Evolutionary conservation across 768 basidiomycete genomes (phyloP), one percentile per base, ranked within the genome.

Genomic region (Mycena epipterygia): DNA sequence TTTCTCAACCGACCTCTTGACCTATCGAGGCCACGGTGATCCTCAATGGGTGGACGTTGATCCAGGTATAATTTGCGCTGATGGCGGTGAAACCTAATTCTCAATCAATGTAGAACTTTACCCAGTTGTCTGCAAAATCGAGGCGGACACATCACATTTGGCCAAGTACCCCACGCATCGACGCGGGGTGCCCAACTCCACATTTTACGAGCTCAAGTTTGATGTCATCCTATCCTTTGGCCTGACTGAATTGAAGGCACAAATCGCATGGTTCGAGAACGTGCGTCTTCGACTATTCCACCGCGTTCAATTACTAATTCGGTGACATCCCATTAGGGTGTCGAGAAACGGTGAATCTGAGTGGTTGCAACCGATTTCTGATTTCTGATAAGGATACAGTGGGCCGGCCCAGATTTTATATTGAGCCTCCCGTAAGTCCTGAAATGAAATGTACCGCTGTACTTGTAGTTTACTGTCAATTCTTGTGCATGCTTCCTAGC

Each of bases 151-250:
- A 3, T 59, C 62, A 1, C n/a, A 32, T 6, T 33, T 64, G 46
- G 17, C n/a, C 3, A 70, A 70, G 17, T 35, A 48, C 37, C 48
- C 48, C 2, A 29, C 3, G 27, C 21, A 17, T 13, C 48, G 44
- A 39, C 46, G 12, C 9, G n/a, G 21, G 14, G 57, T 25, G 13
- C 9, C 58, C 23, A 41, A 37, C 17, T 44, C 37, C 14, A 58
- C 27, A 11, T 84, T 78, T 58, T 86, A 77, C 64, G 64, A 76
- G 37, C 71, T 85, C 37, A 73, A 80, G 4, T 85, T 78, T 64
- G 83, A 85, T n/a, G 77, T 89, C 7, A 78, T 89, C 13, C 68
- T 90, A 27, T 76, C 85, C 11, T 88, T 90, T 63, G 89, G 89
- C 6, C 71, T 86, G 52, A 89, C 88, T 3, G 89, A 89, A 68